These are phyloP conservation scores for Lobosporangium transversale DNA, from an alignment of 192 early-diverging fungal species.

Conservation along the genomic window DNA sequence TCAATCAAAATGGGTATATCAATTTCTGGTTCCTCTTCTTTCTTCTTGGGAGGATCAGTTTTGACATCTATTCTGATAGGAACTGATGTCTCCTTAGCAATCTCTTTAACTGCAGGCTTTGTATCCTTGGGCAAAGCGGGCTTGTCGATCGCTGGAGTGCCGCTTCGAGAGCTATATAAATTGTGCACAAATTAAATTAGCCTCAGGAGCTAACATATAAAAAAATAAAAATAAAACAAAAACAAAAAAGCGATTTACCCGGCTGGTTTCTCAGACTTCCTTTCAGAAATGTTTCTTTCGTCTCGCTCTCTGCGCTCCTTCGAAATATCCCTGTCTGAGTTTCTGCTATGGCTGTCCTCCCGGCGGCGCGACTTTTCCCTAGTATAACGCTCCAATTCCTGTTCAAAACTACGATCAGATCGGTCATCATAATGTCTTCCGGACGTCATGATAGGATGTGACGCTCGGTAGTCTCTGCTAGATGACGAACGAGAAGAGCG, in stretches of 20 bases:
- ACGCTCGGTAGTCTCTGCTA: conserved; percentile 22
- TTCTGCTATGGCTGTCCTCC: conserved; percentile 22
- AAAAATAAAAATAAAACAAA: not conserved
- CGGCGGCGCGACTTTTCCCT: conserved; percentile 30
- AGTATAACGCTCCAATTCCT: conserved; percentile 39
- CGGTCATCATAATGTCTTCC: conserved; percentile 31
- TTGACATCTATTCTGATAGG: conserved; percentile 7
- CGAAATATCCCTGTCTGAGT: conserved; percentile 11
- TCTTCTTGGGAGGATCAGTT: conserved; percentile 15
- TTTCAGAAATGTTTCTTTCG: not conserved
- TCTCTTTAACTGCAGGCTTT: not conserved
- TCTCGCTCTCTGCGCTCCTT: conserved; percentile 17
- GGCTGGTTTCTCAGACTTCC: conserved; percentile 12
- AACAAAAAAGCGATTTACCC: conserved; percentile 7
- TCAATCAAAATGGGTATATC: conserved; percentile 55
- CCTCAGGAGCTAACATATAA: not conserved
- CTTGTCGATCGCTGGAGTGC: not conserved
- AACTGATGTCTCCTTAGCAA: not conserved
- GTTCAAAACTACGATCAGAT: conserved; percentile 41
- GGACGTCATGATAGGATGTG: conserved; percentile 43
- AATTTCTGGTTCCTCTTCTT: conserved; percentile 23
- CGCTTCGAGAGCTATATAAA: conserved; percentile 2
- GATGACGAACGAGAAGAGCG: conserved; percentile 31
- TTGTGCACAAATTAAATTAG: not conserved
- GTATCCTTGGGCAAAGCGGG: not conserved